Percentiles rank a stretch among this genome's conserved stretches.
phyloP scores from a whole-genome alignment of 257 asterid genomes.

The Linaria vulgaris region DNA sequence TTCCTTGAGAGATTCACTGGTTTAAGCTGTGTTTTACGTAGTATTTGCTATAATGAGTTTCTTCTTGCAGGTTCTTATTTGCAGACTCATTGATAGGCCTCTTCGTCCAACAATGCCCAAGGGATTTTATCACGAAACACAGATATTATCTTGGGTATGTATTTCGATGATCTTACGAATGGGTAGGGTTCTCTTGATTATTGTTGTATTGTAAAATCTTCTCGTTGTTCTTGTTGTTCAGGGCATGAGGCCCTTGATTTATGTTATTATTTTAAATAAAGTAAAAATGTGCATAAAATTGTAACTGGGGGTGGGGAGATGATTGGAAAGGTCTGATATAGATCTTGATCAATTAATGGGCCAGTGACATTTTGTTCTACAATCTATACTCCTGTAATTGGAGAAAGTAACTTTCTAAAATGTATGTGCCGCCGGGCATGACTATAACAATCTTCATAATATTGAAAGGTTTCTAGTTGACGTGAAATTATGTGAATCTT shows the following conservation, averaged over 20 bases:
- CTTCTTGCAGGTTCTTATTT: constrained; percentile 84
- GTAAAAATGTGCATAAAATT: too few species aligned
- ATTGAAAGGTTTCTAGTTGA: constrained; percentile 9
- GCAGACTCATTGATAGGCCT: constrained; percentile 97
- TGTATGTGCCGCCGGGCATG: not conserved
- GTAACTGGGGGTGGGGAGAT: too few species aligned
- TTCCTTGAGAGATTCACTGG: not conserved
- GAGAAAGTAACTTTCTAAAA: constrained; percentile 7
- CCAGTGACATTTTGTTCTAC: constrained; percentile 17
- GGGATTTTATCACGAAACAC: constrained; percentile 96
- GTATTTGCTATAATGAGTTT: constrained; percentile 24
- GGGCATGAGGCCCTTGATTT: constrained; percentile 16
- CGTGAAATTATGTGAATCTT: constrained; percentile 5
- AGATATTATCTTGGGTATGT: constrained; percentile 91
- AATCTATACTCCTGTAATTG: constrained; percentile 19
- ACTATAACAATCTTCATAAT: not conserved
- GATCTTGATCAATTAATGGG: not conserved
- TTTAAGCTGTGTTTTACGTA: not conserved
- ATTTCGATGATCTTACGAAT: constrained; percentile 23
- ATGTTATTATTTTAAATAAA: not conserved
- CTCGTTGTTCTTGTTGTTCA: constrained; percentile 15
- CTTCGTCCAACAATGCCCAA: constrained; percentile 91
- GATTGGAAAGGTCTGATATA: constrained; percentile 9
- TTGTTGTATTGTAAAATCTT: not conserved
- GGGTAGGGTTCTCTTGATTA: constrained; percentile 9